Conservation (phyloP, 192 early-diverging fungal species). For the Backusella psychrophila region DNA sequence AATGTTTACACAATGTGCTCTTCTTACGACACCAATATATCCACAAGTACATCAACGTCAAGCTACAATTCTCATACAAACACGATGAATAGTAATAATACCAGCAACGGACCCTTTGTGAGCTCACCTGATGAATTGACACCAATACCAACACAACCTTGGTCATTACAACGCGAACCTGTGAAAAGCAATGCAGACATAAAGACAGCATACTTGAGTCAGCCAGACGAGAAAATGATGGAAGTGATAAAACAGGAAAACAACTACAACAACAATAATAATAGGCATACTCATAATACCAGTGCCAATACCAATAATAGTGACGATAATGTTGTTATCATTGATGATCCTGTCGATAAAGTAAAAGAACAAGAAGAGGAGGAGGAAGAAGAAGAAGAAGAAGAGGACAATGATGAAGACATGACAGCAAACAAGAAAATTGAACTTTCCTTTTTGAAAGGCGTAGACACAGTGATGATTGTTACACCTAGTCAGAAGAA, state of each 20-base stretch:
- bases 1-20: neutral
- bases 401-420: neutral
- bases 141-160: neutral
- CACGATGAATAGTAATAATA: neutral
- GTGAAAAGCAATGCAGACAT: neutral
- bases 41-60: neutral
- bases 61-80: neutral
- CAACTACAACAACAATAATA: neutral
- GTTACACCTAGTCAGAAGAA: neutral
- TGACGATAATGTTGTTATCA: too few relatives aligned
- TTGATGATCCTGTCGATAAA: too few relatives aligned
- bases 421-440: neutral
- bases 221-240: neutral
- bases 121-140: neutral
- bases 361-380: neutral
- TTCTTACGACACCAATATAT: neutral
- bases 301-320: too few relatives aligned
- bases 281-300: too few relatives aligned
- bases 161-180: neutral
- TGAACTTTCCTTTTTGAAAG: neutral
- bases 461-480: neutral
- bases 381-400: neutral
- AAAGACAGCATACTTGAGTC: neutral
- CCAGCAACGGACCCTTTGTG: neutral
- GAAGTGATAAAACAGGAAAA: neutral